Base-by-base conservation (phyloP, 179 eudicot genomes). In the Heliamphora pulchella region DNA sequence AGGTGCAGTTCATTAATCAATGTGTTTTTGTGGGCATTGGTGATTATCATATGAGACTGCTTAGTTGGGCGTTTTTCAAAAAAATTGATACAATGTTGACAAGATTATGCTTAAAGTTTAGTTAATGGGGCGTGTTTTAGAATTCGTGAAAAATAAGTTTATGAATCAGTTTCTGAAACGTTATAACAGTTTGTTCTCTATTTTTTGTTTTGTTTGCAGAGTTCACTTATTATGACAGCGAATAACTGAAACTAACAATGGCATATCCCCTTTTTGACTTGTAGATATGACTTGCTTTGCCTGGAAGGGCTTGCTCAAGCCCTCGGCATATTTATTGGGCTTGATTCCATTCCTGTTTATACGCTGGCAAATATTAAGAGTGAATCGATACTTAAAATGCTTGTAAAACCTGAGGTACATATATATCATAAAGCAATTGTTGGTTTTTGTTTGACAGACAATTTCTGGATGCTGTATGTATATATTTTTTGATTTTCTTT, bases 271-370 rank as follows among this genome's bases (percentile, higher is more conserved):
- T 41, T 69, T 1, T 55, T 78, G 41, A 75, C 58, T 54, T 68
- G 71, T 84, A 94, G 99, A 89, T 94, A 94, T 88, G 98, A 96
- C 87, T 90, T 96, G 90, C 97, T 96, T 64, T 92, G 98, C 85
- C 93, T 96, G 1, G 99, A 96, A 86, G 99, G 99, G 48, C 87
- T 96, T 83, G 92, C 90, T 2, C 92, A 84, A 82, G 87, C 99
- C 53, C 89, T 96, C 15, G 90, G 91, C n/a, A 84, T 96, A 74
- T 94, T 94, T 78, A 83, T 85, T 81, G 97, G 88, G 81, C 77
- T 85, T 47, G 89, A 96, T 83, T 89, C 87, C 7, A 86, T 91
- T 79, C 99, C 99, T 10, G 80, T 71, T 4, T 94, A 91, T 79
- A 84, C 69, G 39, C 77, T 91, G 79, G 84, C 91, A 58, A 72